Base-by-base conservation (phyloP, 1,139 yeast genomes). In the Magnusiomyces magnusii region DNA sequence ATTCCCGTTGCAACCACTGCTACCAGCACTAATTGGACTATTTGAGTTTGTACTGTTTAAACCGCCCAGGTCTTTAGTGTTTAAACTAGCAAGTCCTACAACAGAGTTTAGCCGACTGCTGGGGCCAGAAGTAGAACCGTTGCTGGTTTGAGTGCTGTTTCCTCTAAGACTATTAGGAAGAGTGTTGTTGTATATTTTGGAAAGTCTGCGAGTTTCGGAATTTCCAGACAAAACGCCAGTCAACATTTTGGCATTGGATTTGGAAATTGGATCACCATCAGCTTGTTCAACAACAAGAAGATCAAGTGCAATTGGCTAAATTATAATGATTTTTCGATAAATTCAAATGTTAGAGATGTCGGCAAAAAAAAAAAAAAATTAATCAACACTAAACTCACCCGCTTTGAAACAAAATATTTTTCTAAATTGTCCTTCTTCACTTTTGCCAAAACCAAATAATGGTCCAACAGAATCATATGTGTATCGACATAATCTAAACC, bases 401-500 rank as follows among this genome's bases (percentile, higher is more conserved):
- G 55, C 24, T 60, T 60, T 2, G 62, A 53, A 13, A 60, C 62
- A n/a, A 60, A 27, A 44, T 57, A 60, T 41, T 60, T 60, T 39
- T 61, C 62, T 53, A 66, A 66, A 55, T 61, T 65, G 5, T 74
- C 75, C 47, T 74, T 74, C 7, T 71, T 65, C 17, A 67, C 64
- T 58, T 88, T 95, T 1, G 93, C 83, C 7, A 90, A 78, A 27
- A 90, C 73, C 53, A 90, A 71, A 66, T 78, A 88, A 67, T 90
- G 87, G 68, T 90, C 96, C 58, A 90, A 74, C 47, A 89, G 72
- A 28, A 89, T 82, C 44, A 87, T 67, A 65, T 83, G 87, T 0
- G 75, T 68, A 1, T 70, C 71, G 2, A 75, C 68, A 77, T 77
- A 63, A 71, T 76, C 57, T 81, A 77, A 59, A 78, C 84, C 59